Base-by-base conservation (phyloP, 2,329 filamentous ascomycete genomes). In the Rhynchosporium agropyri region DNA sequence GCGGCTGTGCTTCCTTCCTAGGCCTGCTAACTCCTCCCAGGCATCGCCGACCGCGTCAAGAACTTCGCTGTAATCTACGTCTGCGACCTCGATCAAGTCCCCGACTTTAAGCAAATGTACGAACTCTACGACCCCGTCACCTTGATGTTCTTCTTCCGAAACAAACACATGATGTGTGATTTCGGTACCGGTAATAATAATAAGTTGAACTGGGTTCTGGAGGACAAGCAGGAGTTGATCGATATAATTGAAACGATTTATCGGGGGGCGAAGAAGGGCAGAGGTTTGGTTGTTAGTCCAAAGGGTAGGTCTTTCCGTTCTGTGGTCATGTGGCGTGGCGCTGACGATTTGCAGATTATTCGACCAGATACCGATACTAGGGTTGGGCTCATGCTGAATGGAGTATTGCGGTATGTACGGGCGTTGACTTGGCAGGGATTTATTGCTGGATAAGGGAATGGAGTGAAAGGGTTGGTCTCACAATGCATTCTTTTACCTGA, bases 101-200 rank as follows among this genome's bases (percentile, higher is more conserved):
- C 91, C 62, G 92, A 96, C 76, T 97, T 97, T 81, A 97, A 95
- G 76, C 86, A 90, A 73, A 98, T 98, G 94, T 97, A 97, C 81
- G 84, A 92, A 75, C 82, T 93, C 5, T 93, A 95, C 80, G 91
- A 99, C 75, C 88, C 92, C 0, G 91, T 93, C 79, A 96, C 95
- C 3, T 88, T 98, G 77, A 97, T 97, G 90, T 96, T 91, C 81
- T 97, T 97, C 83, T 97, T 93, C 81, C 87, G 94, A 66, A 99
- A 99, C 77, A 99, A 99, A 77, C 92, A 97, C 79, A 98, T 98
- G 87, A 96, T 96, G 90, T 92, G 90, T 76, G 94, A 98, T 84
- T 92, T 97, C 71, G 94, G 94, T 53, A 99, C 95, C 1, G 95
- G 95, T 68, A 97, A 99, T 79, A 99, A 99, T 78, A 99, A 99